Base-by-base conservation (phyloP, 495 filamentous ascomycete species). In the Penicillium manginii region DNA sequence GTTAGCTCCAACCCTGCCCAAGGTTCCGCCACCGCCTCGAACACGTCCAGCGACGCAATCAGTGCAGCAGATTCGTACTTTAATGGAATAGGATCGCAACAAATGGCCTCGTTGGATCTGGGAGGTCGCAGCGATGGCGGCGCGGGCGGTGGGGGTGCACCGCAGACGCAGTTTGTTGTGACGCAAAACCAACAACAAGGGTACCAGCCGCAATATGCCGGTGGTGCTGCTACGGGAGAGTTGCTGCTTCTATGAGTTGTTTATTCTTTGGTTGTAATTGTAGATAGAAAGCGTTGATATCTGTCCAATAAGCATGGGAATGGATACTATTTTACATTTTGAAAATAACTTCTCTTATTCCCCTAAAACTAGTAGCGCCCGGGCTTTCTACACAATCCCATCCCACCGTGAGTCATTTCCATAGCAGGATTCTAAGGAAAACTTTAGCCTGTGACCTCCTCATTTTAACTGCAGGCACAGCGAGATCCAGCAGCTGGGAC, bases 31-130 rank as follows among this genome's bases (percentile, higher is more conserved):
- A 49, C 64, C 21, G 68, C 62, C 23, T 58, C 69, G 2, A 66
- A 52, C 26, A 57, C 54, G 11, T 55, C 57, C 15, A 63, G 52
- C 29, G 56, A 86, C 10, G 92, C 92, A 1, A 84, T 93, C 18
- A 86, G 81, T 61, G 91, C 92, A 31, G 92, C 91, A 4, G 92
- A 97, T 65, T 85, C 83, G 31, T 96, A 94, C 67, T 97, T 97
- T 67, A 84, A 88, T 33, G 85, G 84, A 31, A 79, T 91, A 9
- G 86, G 86, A 1, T 86, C 75, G 50, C 83, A 85, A 73, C 85
- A 87, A 68, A 90, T 91, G 87, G 85, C 84, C 4, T 83, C 82
- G 4, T 81, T 91, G 80, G 77, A 83, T 56, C 79, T 90, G 6
- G 80, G 78, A 43, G 80, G 77, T 15, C 78, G 76, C 49, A 75